These are phyloP conservation scores for Ganoderma lucidum DNA, from an alignment of 1,284 basidiomycete genomes.

Conservation along the genomic window DNA sequence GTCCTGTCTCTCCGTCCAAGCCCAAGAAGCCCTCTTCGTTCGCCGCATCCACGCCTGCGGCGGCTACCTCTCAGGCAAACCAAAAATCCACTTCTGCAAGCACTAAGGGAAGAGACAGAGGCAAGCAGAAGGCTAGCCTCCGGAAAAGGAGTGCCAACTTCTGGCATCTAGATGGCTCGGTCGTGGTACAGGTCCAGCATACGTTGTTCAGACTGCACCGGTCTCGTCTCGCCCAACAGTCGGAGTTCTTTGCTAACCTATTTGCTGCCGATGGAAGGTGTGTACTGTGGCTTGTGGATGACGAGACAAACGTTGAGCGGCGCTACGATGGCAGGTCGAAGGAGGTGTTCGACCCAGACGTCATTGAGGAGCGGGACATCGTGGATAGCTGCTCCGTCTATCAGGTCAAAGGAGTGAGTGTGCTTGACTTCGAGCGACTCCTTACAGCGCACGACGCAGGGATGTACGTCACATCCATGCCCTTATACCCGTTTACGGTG, in stretches of 20 bases:
- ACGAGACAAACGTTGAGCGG: background rate
- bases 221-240: slow-evolving; percentile 45
- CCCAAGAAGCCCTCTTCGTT: background rate
- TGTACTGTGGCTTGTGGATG: slow-evolving; percentile 10
- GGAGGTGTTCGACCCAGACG: background rate
- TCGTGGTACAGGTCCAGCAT: slow-evolving; percentile 43
- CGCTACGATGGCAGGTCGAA: background rate
- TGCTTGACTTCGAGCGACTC: slow-evolving; percentile 46
- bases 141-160: slow-evolving; percentile 33
- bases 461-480: slow-evolving; percentile 41
- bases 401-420: slow-evolving; percentile 31
- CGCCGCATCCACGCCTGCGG: background rate
- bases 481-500: background rate
- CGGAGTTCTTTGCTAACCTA: slow-evolving; percentile 43
- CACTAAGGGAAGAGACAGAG: slow-evolving; percentile 9
- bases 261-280: slow-evolving; percentile 34
- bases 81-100: background rate
- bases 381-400: slow-evolving; percentile 43
- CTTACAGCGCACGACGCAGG: slow-evolving; percentile 45
- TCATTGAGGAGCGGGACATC: slow-evolving; percentile 19
- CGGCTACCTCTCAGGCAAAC: background rate
- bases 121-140: slow-evolving; percentile 8
- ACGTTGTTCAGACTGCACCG: slow-evolving; percentile 47
- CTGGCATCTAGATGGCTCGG: slow-evolving; percentile 49
- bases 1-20: slow-evolving; percentile 4